Evolutionary conservation across 257 asterid genomes (phyloP).

Genomic region (Solanum clarkiae): DNA sequence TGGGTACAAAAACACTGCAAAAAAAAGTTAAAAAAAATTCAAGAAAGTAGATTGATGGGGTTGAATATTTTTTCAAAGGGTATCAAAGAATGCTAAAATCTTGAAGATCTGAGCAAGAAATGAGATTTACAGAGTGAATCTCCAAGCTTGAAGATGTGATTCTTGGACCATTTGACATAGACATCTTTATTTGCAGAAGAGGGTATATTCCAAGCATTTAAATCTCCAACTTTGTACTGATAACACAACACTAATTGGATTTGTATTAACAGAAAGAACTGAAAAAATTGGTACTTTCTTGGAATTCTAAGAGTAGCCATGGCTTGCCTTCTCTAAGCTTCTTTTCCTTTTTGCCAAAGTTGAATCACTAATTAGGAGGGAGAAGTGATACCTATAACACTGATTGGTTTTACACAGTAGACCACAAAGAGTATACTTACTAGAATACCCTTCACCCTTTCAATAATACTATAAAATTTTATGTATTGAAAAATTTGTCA

Average conservation of each 20-base stretch:
- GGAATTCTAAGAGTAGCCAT: conserved; percentile 27
- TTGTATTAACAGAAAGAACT: conserved; percentile 23
- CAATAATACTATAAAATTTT: neutral
- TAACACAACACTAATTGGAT: conserved; percentile 16
- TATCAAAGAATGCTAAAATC: neutral
- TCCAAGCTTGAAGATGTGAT: conserved; percentile 45
- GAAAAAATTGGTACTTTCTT: conserved; percentile 19
- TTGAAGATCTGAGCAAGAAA: neutral
- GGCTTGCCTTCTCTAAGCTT: neutral
- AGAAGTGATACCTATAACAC: neutral
- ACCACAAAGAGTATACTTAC: neutral
- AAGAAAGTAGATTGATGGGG: neutral
- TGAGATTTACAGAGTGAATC: conserved; percentile 61
- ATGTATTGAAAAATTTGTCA: too few relatives aligned
- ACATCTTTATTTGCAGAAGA: conserved; percentile 40
- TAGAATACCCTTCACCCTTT: neutral
- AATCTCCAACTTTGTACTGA: conserved; percentile 67
- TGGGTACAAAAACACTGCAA: conserved; percentile 88
- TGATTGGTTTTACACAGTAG: neutral
- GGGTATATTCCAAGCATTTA: conserved; percentile 66
- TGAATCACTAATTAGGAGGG: neutral
- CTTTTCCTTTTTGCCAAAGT: neutral
- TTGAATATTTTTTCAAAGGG: neutral
- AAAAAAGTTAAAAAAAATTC: neutral
- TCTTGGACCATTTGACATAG: conserved; percentile 58